These are phyloP conservation scores for Sodiomyces alkalinus DNA, from an alignment of 2,329 filamentous ascomycete genomes.

Conservation along the genomic window DNA sequence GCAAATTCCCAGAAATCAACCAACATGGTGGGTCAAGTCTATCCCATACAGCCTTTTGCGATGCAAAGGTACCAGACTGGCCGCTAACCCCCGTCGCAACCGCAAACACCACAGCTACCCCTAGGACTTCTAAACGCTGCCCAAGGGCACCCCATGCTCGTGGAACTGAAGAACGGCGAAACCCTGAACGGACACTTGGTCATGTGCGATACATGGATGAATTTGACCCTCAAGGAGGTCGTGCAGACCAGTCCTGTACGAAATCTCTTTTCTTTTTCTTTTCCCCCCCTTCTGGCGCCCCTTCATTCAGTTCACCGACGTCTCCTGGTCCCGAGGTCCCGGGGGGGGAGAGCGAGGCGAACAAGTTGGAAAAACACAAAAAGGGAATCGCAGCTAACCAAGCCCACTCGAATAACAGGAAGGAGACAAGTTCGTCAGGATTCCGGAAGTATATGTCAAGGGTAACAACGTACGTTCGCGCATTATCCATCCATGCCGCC, in stretches of 20 bases:
- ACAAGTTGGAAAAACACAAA: no score
- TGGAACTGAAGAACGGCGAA: conserved; percentile 94
- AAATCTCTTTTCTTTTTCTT: conserved; percentile 1
- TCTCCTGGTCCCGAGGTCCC: not conserved
- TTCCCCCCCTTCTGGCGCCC: not conserved
- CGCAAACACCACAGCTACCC: conserved; percentile 46
- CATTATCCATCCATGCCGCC: no score
- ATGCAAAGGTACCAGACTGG: no score
- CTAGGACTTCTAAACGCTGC: conserved; percentile 84
- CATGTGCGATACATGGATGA: conserved; percentile 99
- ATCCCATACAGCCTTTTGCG: no score
- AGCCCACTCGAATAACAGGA: no score
- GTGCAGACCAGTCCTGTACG: conserved; percentile 79
- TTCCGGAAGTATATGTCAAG: conserved; percentile 91
- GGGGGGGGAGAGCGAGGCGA: no score
- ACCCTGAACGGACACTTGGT: conserved; percentile 93
- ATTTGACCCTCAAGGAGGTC: conserved; percentile 90
- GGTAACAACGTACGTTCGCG: conserved; percentile 83
- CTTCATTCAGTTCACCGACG: not conserved
- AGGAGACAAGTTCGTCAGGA: conserved; percentile 80
- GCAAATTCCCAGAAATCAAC: no score
- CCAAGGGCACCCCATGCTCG: conserved; percentile 94
- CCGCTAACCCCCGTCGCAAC: no score
- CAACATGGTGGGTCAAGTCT: no score
- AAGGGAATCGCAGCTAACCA: no score